These are phyloP conservation scores for Exsudoporus frostii DNA, from an alignment of 768 basidiomycete genomes.

Conservation along the genomic window DNA sequence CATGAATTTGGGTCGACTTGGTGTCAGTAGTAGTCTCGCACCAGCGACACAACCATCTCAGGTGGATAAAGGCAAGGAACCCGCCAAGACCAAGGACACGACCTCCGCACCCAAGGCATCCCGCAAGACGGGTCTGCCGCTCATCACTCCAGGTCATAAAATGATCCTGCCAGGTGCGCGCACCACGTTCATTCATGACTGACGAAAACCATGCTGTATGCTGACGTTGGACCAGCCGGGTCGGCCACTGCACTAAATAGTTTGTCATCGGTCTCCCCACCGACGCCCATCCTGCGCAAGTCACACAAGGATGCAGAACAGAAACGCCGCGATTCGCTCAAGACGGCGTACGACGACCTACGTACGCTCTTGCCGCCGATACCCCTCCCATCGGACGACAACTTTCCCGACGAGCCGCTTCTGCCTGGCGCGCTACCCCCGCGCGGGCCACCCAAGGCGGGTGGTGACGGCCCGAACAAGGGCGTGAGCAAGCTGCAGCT, in stretches of 20 bases:
- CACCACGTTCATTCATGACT: not conserved
- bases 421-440: slow-evolving; percentile 89
- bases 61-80: slow-evolving; percentile 28
- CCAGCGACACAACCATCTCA: slow-evolving; percentile 25
- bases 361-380: slow-evolving; percentile 84
- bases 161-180: slow-evolving; percentile 67
- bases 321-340: slow-evolving; percentile 93
- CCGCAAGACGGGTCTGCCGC: slow-evolving; percentile 31
- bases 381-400: slow-evolving; percentile 73
- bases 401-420: slow-evolving; percentile 66
- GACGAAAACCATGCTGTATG: not conserved
- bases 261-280: slow-evolving; percentile 30
- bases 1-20: slow-evolving; percentile 79
- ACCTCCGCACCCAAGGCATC: slow-evolving; percentile 17
- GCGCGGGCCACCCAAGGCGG: slow-evolving; percentile 80
- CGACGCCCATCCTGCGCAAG: slow-evolving; percentile 58
- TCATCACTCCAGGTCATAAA: slow-evolving; percentile 59
- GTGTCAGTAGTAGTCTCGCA: slow-evolving; percentile 45
- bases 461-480: slow-evolving; percentile 90
- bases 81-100: slow-evolving; percentile 29
- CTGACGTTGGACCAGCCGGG: slow-evolving; percentile 31
- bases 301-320: slow-evolving; percentile 98
- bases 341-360: slow-evolving; percentile 87
- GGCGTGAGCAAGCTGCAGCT: slow-evolving; percentile 92
- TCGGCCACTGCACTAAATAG: slow-evolving; percentile 27